Evolutionary conservation across 805 yeast genomes (phyloP).

Genomic region (Kluyveromyces aestuarii): DNA sequence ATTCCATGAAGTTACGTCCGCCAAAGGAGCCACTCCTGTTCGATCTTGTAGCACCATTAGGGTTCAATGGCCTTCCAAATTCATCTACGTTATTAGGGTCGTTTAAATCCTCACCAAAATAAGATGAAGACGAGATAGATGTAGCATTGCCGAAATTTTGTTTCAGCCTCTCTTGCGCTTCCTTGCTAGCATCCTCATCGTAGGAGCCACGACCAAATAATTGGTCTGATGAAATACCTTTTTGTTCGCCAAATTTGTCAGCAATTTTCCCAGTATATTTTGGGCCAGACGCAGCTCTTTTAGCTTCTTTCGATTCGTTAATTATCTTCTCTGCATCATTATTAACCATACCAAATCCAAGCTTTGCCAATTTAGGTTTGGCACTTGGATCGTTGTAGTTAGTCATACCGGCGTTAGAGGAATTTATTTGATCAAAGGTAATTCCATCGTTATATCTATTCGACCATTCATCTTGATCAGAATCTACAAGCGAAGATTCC

Average conservation of each 20-base stretch:
- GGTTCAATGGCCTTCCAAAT: conserved; percentile 20
- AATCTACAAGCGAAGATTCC: conserved; percentile 9
- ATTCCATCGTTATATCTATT: conserved; percentile 9
- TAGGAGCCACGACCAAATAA: conserved; percentile 81
- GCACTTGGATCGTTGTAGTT: conserved; percentile 34
- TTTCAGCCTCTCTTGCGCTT: conserved; percentile 75
- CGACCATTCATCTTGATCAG: conserved; percentile 5
- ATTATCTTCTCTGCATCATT: conserved; percentile 46
- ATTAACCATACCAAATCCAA: conserved; percentile 85
- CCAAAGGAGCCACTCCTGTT: conserved; percentile 3
- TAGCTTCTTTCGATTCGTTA: conserved; percentile 30
- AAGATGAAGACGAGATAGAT: conserved; percentile 83
- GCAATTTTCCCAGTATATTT: conserved; percentile 68
- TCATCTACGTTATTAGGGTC: conserved; percentile 33
- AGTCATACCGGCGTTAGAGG: conserved; percentile 11
- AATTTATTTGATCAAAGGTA: conserved; percentile 8
- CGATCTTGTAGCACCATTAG: conserved; percentile 26
- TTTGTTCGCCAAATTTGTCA: conserved; percentile 75
- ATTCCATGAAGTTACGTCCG: conserved; percentile 39
- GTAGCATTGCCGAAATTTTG: conserved; percentile 71
- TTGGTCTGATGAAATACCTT: conserved; percentile 94
- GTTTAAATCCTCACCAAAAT: conserved; percentile 75
- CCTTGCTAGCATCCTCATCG: conserved; percentile 68
- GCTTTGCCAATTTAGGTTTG: conserved; percentile 65
- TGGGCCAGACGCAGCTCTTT: conserved; percentile 41